Evolutionary conservation across 164 flowering plant genomes (phyloP).

Genomic region (Vitis vinifera): DNA sequence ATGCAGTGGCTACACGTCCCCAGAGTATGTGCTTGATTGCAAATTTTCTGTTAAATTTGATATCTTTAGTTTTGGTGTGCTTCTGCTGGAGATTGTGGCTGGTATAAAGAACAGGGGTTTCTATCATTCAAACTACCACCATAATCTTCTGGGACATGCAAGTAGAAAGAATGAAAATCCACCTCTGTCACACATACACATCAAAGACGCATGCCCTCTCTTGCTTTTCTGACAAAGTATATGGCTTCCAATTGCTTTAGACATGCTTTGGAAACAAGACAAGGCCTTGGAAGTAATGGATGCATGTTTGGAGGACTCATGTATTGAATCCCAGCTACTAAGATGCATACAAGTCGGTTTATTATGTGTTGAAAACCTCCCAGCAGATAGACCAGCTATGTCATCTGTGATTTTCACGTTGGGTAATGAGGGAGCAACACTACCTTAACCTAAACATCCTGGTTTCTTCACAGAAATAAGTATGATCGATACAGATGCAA

Average conservation of each 20-base stretch:
- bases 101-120: conserved; percentile 33
- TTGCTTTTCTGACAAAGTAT: background rate
- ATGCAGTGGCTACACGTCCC: conserved; percentile 40
- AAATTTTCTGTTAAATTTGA: conserved; percentile 34
- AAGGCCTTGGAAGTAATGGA: conserved; percentile 18
- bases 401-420: conserved; percentile 22
- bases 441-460: conserved; percentile 30
- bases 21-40: conserved; percentile 40
- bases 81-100: conserved; percentile 33
- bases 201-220: background rate
- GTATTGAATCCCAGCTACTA: conserved; percentile 6
- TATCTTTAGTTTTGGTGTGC: conserved; percentile 40
- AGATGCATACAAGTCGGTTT: conserved; percentile 27
- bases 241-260: background rate
- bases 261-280: conserved; percentile 2
- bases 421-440: conserved; percentile 5
- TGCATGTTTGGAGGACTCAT: conserved; percentile 3
- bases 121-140: conserved; percentile 15
- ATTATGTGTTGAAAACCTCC: conserved; percentile 25
- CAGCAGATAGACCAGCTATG: conserved; percentile 35
- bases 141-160: conserved; percentile 38
- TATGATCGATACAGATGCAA: background rate
- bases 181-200: too few species aligned
- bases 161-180: background rate
- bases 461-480: conserved; percentile 11